Base-by-base conservation (phyloP, 2,329 filamentous ascomycete genomes). In the Cladobotryum protrusum region DNA sequence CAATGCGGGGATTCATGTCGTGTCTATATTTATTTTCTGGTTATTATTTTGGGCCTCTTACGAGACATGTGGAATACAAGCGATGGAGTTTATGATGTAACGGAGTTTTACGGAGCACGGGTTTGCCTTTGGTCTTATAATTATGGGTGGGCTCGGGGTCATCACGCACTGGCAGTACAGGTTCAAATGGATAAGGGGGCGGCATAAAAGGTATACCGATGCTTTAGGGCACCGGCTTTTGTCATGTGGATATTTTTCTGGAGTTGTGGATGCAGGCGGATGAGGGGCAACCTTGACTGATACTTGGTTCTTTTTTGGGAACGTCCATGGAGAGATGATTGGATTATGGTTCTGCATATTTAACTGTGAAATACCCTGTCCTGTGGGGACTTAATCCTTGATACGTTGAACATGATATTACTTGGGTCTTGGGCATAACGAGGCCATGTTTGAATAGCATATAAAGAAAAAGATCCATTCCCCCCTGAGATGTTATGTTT, bases 61-160 rank as follows among this genome's bases (percentile, higher is more conserved):
- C 53, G 59, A 59, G 57, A 62, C 52, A 57, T 61, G 57, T 51
- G 60, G 60, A 52, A 60, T 63, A 56, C 53, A 58, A 65, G 63
- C 63, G 63, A 62, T 53, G 63, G 63, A 66, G 63, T 66, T 65
- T 50, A 20, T 37, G 50, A 47, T 32, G 46, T 14, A 35, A 52
- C 37, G 50, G 50, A 52, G 50, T 52, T 52, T 36, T 35, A 44
- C 33, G 48, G 39, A 15, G 45, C 33, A 15, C 47, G 29, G 39
- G 13, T 29, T 29, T 29, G 24, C 6, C 24, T 29, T 29, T 29
- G 24, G 24, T 29, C 24, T 29, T 29, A 29, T 29, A 29, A 29
- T 29, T 29, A 29, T 29, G 24, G 24, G 24, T 29, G 24, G 24
- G 24, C 11, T 29, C 11, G 24, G 24, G 24, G 11, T 29, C 24